Conservation (phyloP, 73 alveolate species). For the Paraurostyla sp. region DNA sequence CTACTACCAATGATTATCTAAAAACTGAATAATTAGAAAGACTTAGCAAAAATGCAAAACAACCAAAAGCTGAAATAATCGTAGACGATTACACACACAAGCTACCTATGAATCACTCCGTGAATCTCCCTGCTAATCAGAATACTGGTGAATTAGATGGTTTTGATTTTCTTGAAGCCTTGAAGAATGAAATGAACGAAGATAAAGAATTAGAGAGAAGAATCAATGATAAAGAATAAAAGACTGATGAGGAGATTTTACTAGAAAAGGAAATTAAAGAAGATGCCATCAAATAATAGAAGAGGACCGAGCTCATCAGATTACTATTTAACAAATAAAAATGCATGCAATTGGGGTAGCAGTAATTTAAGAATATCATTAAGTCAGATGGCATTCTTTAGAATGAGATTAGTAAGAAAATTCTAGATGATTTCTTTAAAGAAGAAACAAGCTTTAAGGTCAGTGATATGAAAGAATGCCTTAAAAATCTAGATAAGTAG, state of each 20-base stretch:
- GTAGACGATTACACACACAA: constrained; percentile 40
- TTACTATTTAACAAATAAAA: background rate
- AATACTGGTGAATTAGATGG: constrained; percentile 1
- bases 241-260: background rate
- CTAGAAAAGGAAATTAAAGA: background rate
- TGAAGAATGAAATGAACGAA: background rate
- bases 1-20: background rate
- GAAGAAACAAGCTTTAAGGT: background rate
- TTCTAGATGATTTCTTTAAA: constrained; percentile 43
- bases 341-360: background rate
- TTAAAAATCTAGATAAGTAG: constrained; percentile 12
- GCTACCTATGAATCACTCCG: background rate
- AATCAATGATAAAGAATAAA: background rate
- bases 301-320: background rate
- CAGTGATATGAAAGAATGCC: constrained; percentile 39
- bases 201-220: background rate
- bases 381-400: constrained; percentile 29
- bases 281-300: background rate
- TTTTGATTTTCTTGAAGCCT: constrained; percentile 20
- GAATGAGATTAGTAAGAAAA: background rate
- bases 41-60: background rate
- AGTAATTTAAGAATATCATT: constrained; percentile 16
- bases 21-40: background rate
- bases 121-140: background rate
- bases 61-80: background rate